These are phyloP conservation scores for Ambrosia trifida DNA, from an alignment of 129 eudicot genomes.

Conservation along the genomic window DNA sequence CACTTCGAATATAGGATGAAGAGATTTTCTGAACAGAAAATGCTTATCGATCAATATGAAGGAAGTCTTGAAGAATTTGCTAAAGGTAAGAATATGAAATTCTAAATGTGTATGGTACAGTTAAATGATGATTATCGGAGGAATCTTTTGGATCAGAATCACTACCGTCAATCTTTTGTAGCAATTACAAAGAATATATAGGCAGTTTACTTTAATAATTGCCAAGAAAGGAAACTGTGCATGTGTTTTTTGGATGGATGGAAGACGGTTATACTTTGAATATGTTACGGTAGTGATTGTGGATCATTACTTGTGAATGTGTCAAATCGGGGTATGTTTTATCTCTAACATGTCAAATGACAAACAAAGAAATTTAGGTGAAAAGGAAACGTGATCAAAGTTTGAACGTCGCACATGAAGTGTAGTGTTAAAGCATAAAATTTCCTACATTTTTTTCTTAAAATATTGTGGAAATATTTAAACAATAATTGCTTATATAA, in stretches of 20 bases:
- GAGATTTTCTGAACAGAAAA: slow-evolving; percentile 69
- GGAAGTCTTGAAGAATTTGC: slow-evolving; percentile 88
- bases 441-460: background rate
- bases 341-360: background rate
- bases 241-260: background rate
- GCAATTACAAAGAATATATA: slow-evolving; percentile 2
- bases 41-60: slow-evolving; percentile 70
- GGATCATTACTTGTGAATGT: background rate
- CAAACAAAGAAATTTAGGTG: background rate
- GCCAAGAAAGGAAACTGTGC: background rate
- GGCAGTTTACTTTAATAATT: slow-evolving; percentile 7
- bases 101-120: background rate
- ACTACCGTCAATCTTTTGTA: background rate
- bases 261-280: background rate
- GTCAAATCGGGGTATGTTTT: background rate
- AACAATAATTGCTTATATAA: background rate
- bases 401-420: background rate
- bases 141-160: background rate
- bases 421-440: background rate
- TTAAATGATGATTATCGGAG: background rate
- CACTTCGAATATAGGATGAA: slow-evolving; percentile 68
- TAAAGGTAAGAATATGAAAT: slow-evolving; percentile 53
- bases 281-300: background rate
- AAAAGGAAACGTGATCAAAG: background rate
- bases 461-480: too few species aligned